A percentile compares a stretch with the other conserved stretches of the same genome.
Conservation (phyloP, 306 rosid species). For the Adenanthera pavonina region DNA sequence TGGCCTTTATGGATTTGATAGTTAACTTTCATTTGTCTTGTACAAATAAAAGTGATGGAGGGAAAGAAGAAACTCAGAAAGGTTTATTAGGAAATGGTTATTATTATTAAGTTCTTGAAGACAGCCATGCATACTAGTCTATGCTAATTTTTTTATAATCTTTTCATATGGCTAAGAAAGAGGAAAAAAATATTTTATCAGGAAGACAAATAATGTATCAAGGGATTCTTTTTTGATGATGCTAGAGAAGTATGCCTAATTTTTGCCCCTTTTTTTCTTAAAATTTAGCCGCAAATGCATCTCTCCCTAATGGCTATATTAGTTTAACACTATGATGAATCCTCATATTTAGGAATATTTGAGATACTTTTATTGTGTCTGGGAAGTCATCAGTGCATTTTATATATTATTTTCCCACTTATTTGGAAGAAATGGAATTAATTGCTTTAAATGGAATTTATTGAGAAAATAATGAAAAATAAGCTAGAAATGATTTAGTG, state of each 20-base stretch:
- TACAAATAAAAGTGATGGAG: neutral
- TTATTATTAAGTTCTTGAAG: neutral
- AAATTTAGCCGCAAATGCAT: neutral
- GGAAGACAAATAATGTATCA: neutral
- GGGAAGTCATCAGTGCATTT: too few relatives aligned
- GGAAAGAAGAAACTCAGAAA: neutral
- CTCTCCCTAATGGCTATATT: slow-evolving; percentile 12
- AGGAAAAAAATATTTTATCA: too few relatives aligned
- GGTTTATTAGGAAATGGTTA: neutral
- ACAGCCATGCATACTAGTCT: neutral
- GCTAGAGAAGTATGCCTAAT: neutral
- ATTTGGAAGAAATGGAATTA: too few relatives aligned
- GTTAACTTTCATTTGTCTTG: neutral
- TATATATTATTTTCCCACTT: too few relatives aligned
- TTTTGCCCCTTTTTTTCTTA: neutral
- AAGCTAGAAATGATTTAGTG: too few relatives aligned
- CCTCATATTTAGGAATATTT: too few relatives aligned
- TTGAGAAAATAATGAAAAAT: too few relatives aligned
- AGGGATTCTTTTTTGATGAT: slow-evolving; percentile 7
- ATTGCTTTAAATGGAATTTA: too few relatives aligned
- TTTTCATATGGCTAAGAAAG: neutral
- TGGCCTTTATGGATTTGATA: neutral
- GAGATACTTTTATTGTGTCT: too few relatives aligned
- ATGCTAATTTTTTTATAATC: neutral
- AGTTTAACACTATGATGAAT: neutral